These are phyloP conservation scores for Nakazawaea peltata DNA, from an alignment of 805 yeast genomes.

Conservation along the genomic window DNA sequence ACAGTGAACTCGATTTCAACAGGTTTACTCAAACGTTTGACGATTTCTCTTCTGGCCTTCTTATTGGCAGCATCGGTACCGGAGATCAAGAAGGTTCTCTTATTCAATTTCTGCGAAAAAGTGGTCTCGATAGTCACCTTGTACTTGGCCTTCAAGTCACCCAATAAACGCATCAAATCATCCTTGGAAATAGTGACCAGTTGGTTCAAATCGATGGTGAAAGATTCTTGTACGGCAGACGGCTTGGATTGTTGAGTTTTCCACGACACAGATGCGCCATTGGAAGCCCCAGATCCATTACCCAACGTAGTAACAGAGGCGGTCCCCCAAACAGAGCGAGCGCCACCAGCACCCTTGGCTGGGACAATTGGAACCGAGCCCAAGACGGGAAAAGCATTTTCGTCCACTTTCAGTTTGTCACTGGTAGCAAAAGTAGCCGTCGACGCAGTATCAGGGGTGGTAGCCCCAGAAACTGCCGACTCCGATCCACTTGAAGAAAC, in stretches of 20 bases:
- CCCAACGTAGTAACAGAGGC: no score
- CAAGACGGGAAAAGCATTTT: slow-evolving; percentile 57
- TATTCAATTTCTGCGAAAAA: slow-evolving; percentile 62
- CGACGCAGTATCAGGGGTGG: neutral
- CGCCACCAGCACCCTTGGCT: slow-evolving; percentile 17
- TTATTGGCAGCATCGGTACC: slow-evolving; percentile 64
- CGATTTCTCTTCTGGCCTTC: slow-evolving; percentile 66
- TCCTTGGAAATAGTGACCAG: slow-evolving; percentile 56
- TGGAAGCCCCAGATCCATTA: slow-evolving; percentile 19
- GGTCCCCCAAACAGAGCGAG: slow-evolving; percentile 35
- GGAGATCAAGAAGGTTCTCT: slow-evolving; percentile 74
- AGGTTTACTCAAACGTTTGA: slow-evolving; percentile 73
- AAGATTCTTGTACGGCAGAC: slow-evolving; percentile 66
- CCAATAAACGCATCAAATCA: slow-evolving; percentile 62
- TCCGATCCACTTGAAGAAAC: neutral
- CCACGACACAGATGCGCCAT: slow-evolving; percentile 12
- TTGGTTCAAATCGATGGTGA: slow-evolving; percentile 62
- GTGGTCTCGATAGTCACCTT: slow-evolving; percentile 77
- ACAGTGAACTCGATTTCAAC: slow-evolving; percentile 50
- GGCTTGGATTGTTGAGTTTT: slow-evolving; percentile 33
- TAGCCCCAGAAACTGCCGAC: neutral
- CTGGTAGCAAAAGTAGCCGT: neutral
- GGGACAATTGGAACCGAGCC: slow-evolving; percentile 42
- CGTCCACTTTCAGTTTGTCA: slow-evolving; percentile 25
- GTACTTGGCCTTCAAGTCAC: slow-evolving; percentile 49